Percentiles rank a stretch among this genome's conserved stretches.
Conservation (phyloP, 805 yeast species). For the Candida koratica region DNA sequence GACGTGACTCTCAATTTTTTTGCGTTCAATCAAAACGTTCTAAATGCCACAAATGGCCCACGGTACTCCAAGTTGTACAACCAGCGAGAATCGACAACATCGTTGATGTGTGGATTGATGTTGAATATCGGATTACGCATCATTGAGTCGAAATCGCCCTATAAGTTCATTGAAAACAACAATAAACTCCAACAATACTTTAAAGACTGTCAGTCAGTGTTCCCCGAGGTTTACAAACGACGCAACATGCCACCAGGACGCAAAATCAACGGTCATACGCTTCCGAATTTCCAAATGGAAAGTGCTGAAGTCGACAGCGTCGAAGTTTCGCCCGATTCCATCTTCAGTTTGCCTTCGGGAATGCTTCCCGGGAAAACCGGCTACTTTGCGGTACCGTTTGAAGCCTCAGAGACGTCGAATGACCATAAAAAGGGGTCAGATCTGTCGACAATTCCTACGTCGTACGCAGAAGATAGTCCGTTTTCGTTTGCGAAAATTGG, state of each 20-base stretch:
- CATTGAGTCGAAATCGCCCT: constrained; percentile 19
- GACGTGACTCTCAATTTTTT: constrained; percentile 16
- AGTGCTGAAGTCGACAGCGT: not conserved
- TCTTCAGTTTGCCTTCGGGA: constrained; percentile 6
- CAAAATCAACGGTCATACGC: not conserved
- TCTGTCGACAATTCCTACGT: not conserved
- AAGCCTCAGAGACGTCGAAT: not conserved
- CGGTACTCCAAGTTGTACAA: constrained; percentile 9
- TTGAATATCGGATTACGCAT: constrained; percentile 21
- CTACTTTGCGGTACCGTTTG: constrained; percentile 12
- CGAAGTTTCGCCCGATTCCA: constrained; percentile 1
- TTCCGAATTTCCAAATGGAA: not conserved
- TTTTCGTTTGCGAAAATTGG: constrained; percentile 3
- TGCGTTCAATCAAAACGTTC: constrained; percentile 11
- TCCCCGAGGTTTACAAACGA: constrained; percentile 18
- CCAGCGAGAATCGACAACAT: constrained; percentile 20
- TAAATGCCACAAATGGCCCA: not conserved
- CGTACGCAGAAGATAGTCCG: not conserved
- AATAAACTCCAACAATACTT: constrained; percentile 18
- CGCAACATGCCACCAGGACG: not conserved
- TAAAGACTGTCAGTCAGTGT: constrained; percentile 16
- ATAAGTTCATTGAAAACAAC: constrained; percentile 16
- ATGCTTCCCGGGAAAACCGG: constrained; percentile 16
- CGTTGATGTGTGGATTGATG: constrained; percentile 19
- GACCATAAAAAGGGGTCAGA: not conserved